These are phyloP conservation scores for Brassica hybrid DNA, from an alignment of 441 rosid species.

Conservation along the genomic window DNA sequence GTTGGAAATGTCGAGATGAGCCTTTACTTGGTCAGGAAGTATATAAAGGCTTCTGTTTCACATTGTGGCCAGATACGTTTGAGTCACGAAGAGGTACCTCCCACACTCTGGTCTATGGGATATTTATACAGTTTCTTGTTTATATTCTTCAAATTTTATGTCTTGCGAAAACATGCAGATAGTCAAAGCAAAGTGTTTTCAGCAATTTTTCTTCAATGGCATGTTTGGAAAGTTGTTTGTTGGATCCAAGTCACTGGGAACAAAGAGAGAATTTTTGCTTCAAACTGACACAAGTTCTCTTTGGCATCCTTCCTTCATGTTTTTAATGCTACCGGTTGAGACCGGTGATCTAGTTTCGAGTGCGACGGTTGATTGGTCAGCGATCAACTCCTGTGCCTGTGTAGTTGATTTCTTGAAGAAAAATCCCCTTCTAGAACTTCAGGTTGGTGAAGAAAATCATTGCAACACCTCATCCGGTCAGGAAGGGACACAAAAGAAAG, in stretches of 20 bases:
- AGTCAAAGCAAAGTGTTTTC: constrained; percentile 78
- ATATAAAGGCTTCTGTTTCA: constrained; percentile 66
- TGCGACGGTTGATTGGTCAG: constrained; percentile 70
- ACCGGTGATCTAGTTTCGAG: constrained; percentile 34
- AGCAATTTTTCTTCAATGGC: constrained; percentile 87
- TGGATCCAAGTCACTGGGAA: constrained; percentile 54
- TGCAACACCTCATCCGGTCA: constrained; percentile 30
- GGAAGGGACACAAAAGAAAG: constrained; percentile 39
- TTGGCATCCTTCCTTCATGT: constrained; percentile 74
- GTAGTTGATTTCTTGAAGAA: constrained; percentile 63
- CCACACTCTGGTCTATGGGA: constrained; percentile 3
- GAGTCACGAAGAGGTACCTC: constrained; percentile 78
- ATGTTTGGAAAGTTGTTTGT: constrained; percentile 78
- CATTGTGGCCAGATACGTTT: constrained; percentile 67
- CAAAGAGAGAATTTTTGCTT: constrained; percentile 69
- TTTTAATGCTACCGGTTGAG: constrained; percentile 82
- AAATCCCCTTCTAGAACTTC: constrained; percentile 41
- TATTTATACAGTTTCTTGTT: constrained; percentile 17
- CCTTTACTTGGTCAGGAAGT: constrained; percentile 73
- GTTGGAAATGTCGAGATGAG: constrained; percentile 71
- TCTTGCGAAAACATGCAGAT: constrained; percentile 59
- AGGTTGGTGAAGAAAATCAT: constrained; percentile 27
- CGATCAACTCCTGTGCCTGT: constrained; percentile 55
- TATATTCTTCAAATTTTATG: constrained; percentile 17
- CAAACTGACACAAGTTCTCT: constrained; percentile 57